A percentile compares a stretch with the other conserved stretches of the same genome.
phyloP scores from a whole-genome alignment of 257 asterid species.

The Coffea eugenioides region DNA sequence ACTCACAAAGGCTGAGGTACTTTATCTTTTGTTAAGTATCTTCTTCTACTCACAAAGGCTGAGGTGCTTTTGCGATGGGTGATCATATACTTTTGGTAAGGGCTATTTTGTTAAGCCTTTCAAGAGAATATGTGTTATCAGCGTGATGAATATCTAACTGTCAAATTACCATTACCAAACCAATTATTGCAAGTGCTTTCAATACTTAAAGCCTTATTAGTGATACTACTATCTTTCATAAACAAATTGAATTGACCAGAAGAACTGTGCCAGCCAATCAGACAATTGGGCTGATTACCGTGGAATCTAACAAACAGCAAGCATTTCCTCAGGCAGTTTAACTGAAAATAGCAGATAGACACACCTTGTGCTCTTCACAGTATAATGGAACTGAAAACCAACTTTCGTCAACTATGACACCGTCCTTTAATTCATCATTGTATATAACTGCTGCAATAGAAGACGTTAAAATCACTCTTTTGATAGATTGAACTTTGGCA shows the following conservation, averaged over 20 bases:
- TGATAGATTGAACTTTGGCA: constrained; percentile 27
- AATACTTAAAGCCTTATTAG: background rate
- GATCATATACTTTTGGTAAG: too few relatives aligned
- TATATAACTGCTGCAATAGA: constrained; percentile 32
- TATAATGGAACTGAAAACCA: constrained; percentile 56
- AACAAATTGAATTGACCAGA: background rate
- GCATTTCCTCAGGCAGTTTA: background rate
- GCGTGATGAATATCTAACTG: too few relatives aligned
- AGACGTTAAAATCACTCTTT: constrained; percentile 54
- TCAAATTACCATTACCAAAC: too few relatives aligned
- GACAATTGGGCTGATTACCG: background rate
- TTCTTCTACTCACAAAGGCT: too few relatives aligned
- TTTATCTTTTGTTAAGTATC: too few relatives aligned
- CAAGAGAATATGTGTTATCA: too few relatives aligned
- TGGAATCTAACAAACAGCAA: background rate
- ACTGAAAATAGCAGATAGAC: background rate
- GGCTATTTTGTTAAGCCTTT: too few relatives aligned
- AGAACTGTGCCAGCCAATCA: background rate
- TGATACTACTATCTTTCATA: background rate
- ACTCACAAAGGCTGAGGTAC: too few relatives aligned
- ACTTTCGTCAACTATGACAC: constrained; percentile 48
- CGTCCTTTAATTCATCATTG: constrained; percentile 27
- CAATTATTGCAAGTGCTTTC: too few relatives aligned
- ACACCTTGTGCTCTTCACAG: constrained; percentile 54
- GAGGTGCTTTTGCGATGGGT: too few relatives aligned